phyloP scores from a whole-genome alignment of 1,284 basidiomycete species.

The Macrocybe sp. region DNA sequence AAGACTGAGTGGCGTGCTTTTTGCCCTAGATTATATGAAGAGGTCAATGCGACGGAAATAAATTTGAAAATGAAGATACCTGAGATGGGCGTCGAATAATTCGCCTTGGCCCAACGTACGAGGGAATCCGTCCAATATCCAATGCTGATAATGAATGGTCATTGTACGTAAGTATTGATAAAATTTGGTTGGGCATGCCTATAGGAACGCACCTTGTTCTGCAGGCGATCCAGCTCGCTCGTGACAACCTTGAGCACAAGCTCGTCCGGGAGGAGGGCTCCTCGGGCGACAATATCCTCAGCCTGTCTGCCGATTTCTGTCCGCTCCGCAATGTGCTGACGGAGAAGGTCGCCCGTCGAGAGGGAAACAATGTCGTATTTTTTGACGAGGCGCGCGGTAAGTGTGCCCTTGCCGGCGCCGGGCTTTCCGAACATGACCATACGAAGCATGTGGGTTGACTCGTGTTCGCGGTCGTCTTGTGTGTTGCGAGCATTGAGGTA shows the following conservation, averaged over 20 bases:
- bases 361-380: slow-evolving; percentile 74
- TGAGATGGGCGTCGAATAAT: slow-evolving; percentile 74
- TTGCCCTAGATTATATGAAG: slow-evolving; percentile 35
- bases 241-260: slow-evolving; percentile 73
- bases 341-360: slow-evolving; percentile 77
- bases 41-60: neutral
- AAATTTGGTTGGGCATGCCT: slow-evolving; percentile 1
- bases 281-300: slow-evolving; percentile 71
- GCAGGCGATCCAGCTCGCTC: slow-evolving; percentile 63
- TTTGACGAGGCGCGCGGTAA: slow-evolving; percentile 65
- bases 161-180: slow-evolving; percentile 2
- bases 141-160: slow-evolving; percentile 45
- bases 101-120: slow-evolving; percentile 88
- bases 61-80: slow-evolving; percentile 33
- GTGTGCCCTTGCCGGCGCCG: slow-evolving; percentile 76
- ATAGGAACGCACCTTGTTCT: slow-evolving; percentile 49
- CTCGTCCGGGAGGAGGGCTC: slow-evolving; percentile 73
- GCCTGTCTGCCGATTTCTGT: slow-evolving; percentile 70
- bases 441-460: slow-evolving; percentile 43
- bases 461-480: slow-evolving; percentile 27
- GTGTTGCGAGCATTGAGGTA: slow-evolving; percentile 36
- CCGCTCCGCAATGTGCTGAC: slow-evolving; percentile 73
- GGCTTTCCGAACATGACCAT: slow-evolving; percentile 85
- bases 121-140: slow-evolving; percentile 97
- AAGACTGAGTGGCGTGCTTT: slow-evolving; percentile 68